These are phyloP conservation scores for Luffa acutangula DNA, from an alignment of 306 rosid species.

Conservation along the genomic window DNA sequence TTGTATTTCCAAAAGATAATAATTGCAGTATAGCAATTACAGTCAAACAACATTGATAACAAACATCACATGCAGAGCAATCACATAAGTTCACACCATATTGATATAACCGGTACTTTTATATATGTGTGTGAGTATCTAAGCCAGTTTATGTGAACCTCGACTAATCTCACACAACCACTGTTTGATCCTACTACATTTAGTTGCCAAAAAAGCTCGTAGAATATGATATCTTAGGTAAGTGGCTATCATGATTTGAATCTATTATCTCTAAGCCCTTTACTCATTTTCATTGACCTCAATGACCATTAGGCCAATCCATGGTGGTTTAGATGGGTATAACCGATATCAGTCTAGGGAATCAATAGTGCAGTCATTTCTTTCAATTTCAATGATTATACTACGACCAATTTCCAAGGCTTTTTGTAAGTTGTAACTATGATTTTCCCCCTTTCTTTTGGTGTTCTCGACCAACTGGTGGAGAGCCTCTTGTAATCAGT, in stretches of 20 bases:
- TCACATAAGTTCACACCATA: background rate
- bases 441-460: background rate
- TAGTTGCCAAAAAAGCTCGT: too few relatives aligned
- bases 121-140: too few relatives aligned
- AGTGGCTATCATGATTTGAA: too few relatives aligned
- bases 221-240: too few relatives aligned
- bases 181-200: too few relatives aligned
- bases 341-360: background rate
- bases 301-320: background rate
- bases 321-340: background rate
- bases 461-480: background rate
- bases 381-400: background rate
- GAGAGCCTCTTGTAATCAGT: background rate
- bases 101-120: too few relatives aligned
- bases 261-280: too few relatives aligned
- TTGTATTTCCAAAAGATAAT: background rate
- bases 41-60: background rate
- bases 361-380: background rate
- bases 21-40: background rate
- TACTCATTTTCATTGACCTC: too few relatives aligned
- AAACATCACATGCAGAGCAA: background rate
- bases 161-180: too few relatives aligned
- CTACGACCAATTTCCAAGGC: background rate
- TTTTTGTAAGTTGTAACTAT: background rate
- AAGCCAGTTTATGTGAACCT: too few relatives aligned